Percentiles rank a stretch among this genome's conserved stretches.
Conservation (phyloP, 2,329 filamentous ascomycete species). For the Diplodia seriata region DNA sequence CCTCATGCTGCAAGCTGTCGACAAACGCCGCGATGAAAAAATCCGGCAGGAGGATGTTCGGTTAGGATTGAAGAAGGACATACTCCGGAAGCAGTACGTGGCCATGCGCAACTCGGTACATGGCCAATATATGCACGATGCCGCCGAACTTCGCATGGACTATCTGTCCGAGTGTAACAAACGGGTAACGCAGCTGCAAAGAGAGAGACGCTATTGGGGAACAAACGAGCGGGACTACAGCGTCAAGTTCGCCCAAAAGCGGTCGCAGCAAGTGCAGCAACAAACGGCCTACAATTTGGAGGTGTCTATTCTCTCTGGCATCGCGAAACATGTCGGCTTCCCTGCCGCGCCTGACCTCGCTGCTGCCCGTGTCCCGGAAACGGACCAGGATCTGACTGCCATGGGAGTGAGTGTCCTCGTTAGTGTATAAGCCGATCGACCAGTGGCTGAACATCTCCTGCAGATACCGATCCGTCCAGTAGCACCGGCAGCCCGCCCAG, state of each 20-base stretch:
- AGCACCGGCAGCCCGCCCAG: not conserved
- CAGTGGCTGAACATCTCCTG: slow-evolving; percentile 21
- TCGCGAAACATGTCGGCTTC: slow-evolving; percentile 96
- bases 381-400: slow-evolving; percentile 85
- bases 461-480: slow-evolving; percentile 7
- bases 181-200: slow-evolving; percentile 91
- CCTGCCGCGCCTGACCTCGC: slow-evolving; percentile 88
- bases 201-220: slow-evolving; percentile 79
- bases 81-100: slow-evolving; percentile 54
- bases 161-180: slow-evolving; percentile 82
- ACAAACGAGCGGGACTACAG: slow-evolving; percentile 82
- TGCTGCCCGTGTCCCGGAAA: slow-evolving; percentile 72
- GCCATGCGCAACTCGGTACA: slow-evolving; percentile 30
- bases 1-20: slow-evolving; percentile 85
- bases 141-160: slow-evolving; percentile 81
- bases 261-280: slow-evolving; percentile 78
- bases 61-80: slow-evolving; percentile 74
- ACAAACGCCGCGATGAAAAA: slow-evolving; percentile 82
- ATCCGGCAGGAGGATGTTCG: slow-evolving; percentile 77
- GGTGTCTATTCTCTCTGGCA: slow-evolving; percentile 85
- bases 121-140: slow-evolving; percentile 39
- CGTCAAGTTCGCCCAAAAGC: slow-evolving; percentile 78
- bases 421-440: not conserved
- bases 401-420: slow-evolving; percentile 74
- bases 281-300: slow-evolving; percentile 94